phyloP scores from a whole-genome alignment of 345 rosid species.

The Moricandia arvensis region DNA sequence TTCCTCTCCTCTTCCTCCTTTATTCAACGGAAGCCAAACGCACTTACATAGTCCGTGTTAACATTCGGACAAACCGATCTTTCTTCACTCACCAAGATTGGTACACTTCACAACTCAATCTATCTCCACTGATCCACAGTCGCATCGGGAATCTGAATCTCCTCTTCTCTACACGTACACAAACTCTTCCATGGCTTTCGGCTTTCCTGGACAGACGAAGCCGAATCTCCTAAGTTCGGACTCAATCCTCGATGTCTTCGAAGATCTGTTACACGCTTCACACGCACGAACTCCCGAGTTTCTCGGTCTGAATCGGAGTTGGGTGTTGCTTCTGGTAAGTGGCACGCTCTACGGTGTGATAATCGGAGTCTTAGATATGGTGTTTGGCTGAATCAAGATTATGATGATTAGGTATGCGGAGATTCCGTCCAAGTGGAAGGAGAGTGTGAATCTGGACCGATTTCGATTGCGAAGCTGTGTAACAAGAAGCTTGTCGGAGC shows the following conservation, averaged over 20 bases:
- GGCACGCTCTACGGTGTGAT: slow-evolving; percentile 52
- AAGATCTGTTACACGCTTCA: slow-evolving; percentile 76
- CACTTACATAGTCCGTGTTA: slow-evolving; percentile 80
- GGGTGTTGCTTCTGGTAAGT: slow-evolving; percentile 36
- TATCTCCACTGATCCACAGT: slow-evolving; percentile 37
- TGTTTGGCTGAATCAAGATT: slow-evolving; percentile 73
- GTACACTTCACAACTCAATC: slow-evolving; percentile 64
- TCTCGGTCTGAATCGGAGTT: slow-evolving; percentile 59
- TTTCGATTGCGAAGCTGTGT: slow-evolving; percentile 56
- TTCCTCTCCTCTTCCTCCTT: slow-evolving; percentile 18
- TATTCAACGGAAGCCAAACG: slow-evolving; percentile 25
- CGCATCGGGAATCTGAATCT: slow-evolving; percentile 40
- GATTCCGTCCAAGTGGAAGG: slow-evolving; percentile 76
- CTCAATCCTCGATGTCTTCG: slow-evolving; percentile 63
- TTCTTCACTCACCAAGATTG: slow-evolving; percentile 65
- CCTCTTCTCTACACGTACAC: slow-evolving; percentile 65
- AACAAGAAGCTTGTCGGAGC: slow-evolving; percentile 87
- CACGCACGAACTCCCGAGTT: slow-evolving; percentile 79
- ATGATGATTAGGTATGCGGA: slow-evolving; percentile 67
- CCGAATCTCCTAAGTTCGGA: slow-evolving; percentile 48
- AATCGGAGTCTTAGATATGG: slow-evolving; percentile 85
- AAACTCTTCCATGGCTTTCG: slow-evolving; percentile 66
- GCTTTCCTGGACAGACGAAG: slow-evolving; percentile 62
- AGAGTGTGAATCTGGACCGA: slow-evolving; percentile 65
- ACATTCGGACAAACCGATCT: slow-evolving; percentile 55